Evolutionary conservation across 2,329 filamentous ascomycete genomes (phyloP), one percentile per base, ranked within the genome.

Genomic region (Microascus cirrosus): DNA sequence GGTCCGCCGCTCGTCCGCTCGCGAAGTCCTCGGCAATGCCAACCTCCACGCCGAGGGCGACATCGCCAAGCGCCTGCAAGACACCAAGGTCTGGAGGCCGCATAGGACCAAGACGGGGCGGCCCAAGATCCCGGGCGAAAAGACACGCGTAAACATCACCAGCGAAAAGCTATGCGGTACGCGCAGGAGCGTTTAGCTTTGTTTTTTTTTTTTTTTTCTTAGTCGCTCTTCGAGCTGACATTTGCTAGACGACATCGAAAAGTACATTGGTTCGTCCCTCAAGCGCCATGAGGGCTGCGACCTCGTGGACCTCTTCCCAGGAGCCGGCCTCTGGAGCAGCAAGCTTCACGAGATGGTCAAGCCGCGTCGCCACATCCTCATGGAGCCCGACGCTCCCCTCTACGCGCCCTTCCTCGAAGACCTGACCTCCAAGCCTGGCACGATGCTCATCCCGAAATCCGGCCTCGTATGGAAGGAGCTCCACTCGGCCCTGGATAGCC

Each of bases 221-320:
- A 45, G 24, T 15, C 53, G 22, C 22, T 5, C 45, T 48, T n/a
- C n/a, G 24, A 45, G 22, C 59, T 60, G 11, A 58, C 52, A 56
- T 11, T 8, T 7, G 52, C 15, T 55, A 85, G 87, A 90, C 66
- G 85, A 93, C 64, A 74, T 88, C 15, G 64, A 95, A 53, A 68
- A 81, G 7, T 89, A 89, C 60, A 73, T 95, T n/a, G 82, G 80
- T 2, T 79, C 81, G 1, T 84, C 83, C 2, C 78, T 97, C 20
- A 73, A 82, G 36, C 80, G 83, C 52, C 86, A 94, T 69, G 74
- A 77, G 55, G 89, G 89, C 57, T 91, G 92, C 71, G 91, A 95
- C 65, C 79, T 97, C 52, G 75, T 99, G 64, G 93, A 97, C 67
- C 75, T 96, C 58, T 90, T 92, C 68, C 93, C 93, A 0, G 91